phyloP scores from a whole-genome alignment of 75 land plant genomes.

The Azolla pinnata region DNA sequence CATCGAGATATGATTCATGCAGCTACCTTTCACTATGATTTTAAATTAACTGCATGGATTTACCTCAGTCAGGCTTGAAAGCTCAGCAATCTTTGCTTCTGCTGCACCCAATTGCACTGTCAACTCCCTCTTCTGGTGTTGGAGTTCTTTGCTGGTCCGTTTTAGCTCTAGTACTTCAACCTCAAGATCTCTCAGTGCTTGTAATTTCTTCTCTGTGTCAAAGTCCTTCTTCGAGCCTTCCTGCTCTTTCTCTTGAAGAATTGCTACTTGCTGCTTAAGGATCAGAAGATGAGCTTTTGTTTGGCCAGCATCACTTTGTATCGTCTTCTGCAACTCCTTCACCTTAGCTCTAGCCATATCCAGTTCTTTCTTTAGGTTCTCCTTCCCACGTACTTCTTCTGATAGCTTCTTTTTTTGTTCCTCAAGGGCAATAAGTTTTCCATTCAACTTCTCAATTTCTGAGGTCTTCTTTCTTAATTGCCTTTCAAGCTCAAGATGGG shows the following conservation, averaged over 20 bases:
- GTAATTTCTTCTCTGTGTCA: constrained; percentile 63
- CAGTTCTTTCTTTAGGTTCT: constrained; percentile 45
- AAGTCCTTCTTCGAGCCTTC: constrained; percentile 52
- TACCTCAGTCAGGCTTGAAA: constrained; percentile 78
- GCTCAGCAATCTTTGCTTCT: constrained; percentile 40
- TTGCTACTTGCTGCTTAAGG: constrained; percentile 73
- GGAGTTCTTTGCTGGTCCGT: constrained; percentile 79
- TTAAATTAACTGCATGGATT: neutral
- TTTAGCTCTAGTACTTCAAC: constrained; percentile 74
- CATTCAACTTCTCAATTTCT: constrained; percentile 64
- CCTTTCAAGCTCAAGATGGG: constrained; percentile 54
- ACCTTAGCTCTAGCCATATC: constrained; percentile 65
- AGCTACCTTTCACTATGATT: neutral
- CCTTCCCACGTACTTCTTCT: constrained; percentile 35
- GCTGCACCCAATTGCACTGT: constrained; percentile 62
- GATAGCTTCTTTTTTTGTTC: constrained; percentile 67
- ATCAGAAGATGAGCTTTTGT: constrained; percentile 70
- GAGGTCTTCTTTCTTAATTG: constrained; percentile 61
- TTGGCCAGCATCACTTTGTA: constrained; percentile 67
- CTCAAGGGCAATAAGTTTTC: constrained; percentile 53
- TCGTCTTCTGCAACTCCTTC: constrained; percentile 76
- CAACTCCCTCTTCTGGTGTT: constrained; percentile 85
- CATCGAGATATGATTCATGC: too few species aligned
- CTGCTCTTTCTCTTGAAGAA: constrained; percentile 54
- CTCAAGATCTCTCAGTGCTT: constrained; percentile 67